Evolutionary conservation across 1,284 basidiomycete species (phyloP).

Genomic region (Gymnopus androsaceus): DNA sequence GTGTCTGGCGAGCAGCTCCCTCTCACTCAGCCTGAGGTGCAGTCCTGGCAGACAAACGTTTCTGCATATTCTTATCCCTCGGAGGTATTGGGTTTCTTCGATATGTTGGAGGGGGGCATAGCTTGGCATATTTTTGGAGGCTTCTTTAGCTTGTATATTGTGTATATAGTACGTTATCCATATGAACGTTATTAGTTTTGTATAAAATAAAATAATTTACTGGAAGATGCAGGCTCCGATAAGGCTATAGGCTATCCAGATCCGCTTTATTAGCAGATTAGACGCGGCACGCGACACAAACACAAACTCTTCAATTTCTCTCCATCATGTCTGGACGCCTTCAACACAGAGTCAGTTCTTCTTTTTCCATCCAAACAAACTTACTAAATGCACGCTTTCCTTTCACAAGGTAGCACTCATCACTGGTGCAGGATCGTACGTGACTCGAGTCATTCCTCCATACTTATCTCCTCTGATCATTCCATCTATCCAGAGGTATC

Average conservation of each 20-base stretch:
- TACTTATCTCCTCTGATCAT: not conserved
- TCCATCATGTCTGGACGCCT: slow-evolving; percentile 66
- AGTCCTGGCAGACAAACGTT: slow-evolving; percentile 26
- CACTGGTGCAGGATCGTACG: slow-evolving; percentile 85
- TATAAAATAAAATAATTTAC: no score
- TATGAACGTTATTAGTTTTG: no score
- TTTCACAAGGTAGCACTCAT: slow-evolving; percentile 82
- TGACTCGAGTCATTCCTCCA: slow-evolving; percentile 18
- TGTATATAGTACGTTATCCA: slow-evolving; percentile 13
- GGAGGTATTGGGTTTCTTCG: slow-evolving; percentile 31
- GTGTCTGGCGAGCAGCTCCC: not conserved
- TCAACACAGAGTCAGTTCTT: slow-evolving; percentile 58
- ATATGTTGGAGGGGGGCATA: slow-evolving; percentile 37
- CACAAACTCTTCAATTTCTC: not conserved
- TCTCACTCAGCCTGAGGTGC: slow-evolving; percentile 4
- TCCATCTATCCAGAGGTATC: slow-evolving; percentile 68
- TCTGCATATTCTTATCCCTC: slow-evolving; percentile 12
- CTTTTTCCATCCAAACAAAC: slow-evolving; percentile 1
- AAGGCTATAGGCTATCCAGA: no score
- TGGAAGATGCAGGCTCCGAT: no score
- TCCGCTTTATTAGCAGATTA: no score
- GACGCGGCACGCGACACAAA: no score
- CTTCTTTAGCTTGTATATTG: not conserved
- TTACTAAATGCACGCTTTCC: slow-evolving; percentile 20
- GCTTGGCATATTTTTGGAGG: not conserved